These are phyloP conservation scores for Collybia nuda DNA, from an alignment of 768 basidiomycete genomes.

Conservation along the genomic window DNA sequence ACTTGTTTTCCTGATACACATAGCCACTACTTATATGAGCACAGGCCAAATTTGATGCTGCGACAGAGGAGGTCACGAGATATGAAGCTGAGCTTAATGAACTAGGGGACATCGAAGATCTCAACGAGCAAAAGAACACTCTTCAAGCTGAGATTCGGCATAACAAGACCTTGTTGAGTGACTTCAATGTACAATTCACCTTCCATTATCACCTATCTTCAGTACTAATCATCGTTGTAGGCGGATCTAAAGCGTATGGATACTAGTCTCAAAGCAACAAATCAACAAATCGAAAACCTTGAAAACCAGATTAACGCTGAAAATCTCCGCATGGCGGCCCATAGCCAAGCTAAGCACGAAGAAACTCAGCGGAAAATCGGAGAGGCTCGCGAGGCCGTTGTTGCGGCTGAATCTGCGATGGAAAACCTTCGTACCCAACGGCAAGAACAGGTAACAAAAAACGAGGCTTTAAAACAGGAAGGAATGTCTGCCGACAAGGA, in stretches of 20 bases:
- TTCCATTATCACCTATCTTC: not conserved
- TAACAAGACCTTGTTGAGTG: constrained; percentile 42
- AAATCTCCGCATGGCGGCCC: constrained; percentile 47
- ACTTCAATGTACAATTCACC: constrained; percentile 40
- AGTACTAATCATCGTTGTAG: constrained; percentile 28
- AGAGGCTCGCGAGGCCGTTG: constrained; percentile 38
- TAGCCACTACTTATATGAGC: not conserved
- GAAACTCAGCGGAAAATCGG: constrained; percentile 53
- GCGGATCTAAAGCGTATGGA: constrained; percentile 52
- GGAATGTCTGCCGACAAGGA: constrained; percentile 36
- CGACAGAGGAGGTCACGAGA: constrained; percentile 27
- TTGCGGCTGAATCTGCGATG: constrained; percentile 33
- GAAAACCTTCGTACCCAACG: constrained; percentile 30
- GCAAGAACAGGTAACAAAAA: constrained; percentile 24
- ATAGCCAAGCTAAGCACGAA: constrained; percentile 64
- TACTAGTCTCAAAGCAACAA: constrained; percentile 28
- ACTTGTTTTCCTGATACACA: constrained; percentile 1
- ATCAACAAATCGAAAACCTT: constrained; percentile 35
- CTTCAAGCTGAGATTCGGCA: constrained; percentile 44
- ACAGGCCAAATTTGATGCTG: constrained; percentile 29
- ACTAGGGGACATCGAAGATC: constrained; percentile 31
- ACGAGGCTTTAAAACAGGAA: constrained; percentile 27
- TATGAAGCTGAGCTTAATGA: constrained; percentile 27
- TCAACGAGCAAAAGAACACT: constrained; percentile 38
- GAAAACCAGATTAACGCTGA: constrained; percentile 53